Base-by-base conservation (phyloP, 2,329 filamentous ascomycete species). In the Fonsecaea pedrosoi region DNA sequence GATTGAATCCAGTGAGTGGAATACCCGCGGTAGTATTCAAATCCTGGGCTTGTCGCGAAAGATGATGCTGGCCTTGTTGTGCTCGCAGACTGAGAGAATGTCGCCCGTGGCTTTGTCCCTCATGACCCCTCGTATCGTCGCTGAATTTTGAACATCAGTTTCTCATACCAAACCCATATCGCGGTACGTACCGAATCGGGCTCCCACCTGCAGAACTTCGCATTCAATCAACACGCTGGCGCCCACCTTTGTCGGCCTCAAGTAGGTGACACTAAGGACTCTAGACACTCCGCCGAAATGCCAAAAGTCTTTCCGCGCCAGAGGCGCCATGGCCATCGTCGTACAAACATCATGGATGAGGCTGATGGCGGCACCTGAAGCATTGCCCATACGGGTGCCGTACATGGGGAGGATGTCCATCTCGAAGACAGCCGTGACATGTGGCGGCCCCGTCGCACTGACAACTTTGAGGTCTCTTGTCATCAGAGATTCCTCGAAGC, bases 301-400 rank as follows among this genome's bases (percentile, higher is more conserved):
- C 65, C 65, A 63, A 42, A 69, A 69, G 37, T 66, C 67, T 34
- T 63, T 58, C 13, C 18, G 60, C 10, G 67, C 63, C 45, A 69
- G 45, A 1, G 67, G 64, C 35, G 64, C 64, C 21, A 60, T 55
- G 12, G 67, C 57, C 63, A 66, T 66, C 8, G 67, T 66, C 3
- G 67, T 69, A 37, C 64, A 65, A 35, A 60, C 66, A 56, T 69
- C 67, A 34, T 64, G 56, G 32, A 69, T 64, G n/a, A 66, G 65
- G 5, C 64, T 61, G 5, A 66, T 58, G 12, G 67, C 67, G 1
- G 63, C 67, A 12, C 66, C 66, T 30, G 65, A 63, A 35, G 63
- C 54, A 32, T 66, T 68, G 15, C 62, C 62, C 66, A 68, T 68
- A 9, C 66, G 62, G 34, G 54, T 68, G 18, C 62, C 56, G n/a